A percentile compares a stretch with the other conserved stretches of the same genome.
phyloP scores from a whole-genome alignment of 2,329 filamentous ascomycete species.

The Fusarium fujikuroi region DNA sequence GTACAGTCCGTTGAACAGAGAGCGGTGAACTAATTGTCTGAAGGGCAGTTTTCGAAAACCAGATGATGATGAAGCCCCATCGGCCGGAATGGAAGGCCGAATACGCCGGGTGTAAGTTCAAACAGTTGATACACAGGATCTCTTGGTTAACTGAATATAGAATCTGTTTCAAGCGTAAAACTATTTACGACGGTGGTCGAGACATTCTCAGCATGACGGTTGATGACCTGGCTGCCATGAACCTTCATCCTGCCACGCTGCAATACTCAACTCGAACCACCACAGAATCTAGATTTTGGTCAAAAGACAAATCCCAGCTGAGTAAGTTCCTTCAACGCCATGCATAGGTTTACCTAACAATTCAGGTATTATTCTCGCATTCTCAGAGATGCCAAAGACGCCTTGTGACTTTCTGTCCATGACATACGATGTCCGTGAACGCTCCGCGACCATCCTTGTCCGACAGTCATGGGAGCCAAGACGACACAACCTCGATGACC shows the following conservation, averaged over 20 bases:
- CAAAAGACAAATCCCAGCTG: conserved; percentile 50
- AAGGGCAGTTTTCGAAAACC: conserved; percentile 44
- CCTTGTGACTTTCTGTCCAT: conserved; percentile 61
- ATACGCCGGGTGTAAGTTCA: conserved; percentile 50
- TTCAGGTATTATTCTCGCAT: conserved; percentile 56
- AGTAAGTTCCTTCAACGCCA: conserved; percentile 35
- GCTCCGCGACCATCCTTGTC: conserved; percentile 54
- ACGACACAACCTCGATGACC: conserved; percentile 54
- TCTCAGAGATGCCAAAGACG: conserved; percentile 56
- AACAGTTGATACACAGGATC: neutral
- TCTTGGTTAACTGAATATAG: conserved; percentile 31
- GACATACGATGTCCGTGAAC: conserved; percentile 55
- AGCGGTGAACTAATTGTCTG: neutral
- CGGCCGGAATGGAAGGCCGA: conserved; percentile 47
- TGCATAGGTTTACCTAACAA: conserved; percentile 2
- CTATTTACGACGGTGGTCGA: conserved; percentile 45
- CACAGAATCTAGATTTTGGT: conserved; percentile 55
- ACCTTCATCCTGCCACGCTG: conserved; percentile 53
- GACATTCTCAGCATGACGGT: conserved; percentile 52
- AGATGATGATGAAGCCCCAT: conserved; percentile 33
- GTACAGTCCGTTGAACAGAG: neutral
- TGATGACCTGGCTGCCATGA: conserved; percentile 49
- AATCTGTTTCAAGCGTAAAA: conserved; percentile 51
- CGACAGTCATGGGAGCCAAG: conserved; percentile 57
- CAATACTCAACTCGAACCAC: conserved; percentile 53